Base-by-base conservation (phyloP, 1,284 basidiomycete species). In the Marasmius oreades region DNA sequence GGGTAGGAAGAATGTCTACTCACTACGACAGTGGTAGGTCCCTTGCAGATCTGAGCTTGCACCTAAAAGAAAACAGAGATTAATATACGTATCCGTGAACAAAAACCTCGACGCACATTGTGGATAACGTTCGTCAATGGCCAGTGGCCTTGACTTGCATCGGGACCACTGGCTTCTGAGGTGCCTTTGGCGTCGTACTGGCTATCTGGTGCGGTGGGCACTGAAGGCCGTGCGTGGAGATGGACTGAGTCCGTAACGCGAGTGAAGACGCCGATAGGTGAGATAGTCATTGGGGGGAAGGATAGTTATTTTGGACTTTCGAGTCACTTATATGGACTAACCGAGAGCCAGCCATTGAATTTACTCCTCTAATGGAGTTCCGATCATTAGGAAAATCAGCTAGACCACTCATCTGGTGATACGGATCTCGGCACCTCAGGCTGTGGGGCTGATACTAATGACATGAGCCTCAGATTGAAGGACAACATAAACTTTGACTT, bases 101-200 rank as follows among this genome's bases (percentile, higher is more conserved):
- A 26, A 20, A 28, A 14, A 16, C 10, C 11, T 36, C 26, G n/a
- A 50, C 47, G 18, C 26, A 58, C 56, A 28, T 53, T 18, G 6
- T 48, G 33, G 5, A 59, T 26, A n/a, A 69, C 53, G 43, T 70
- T 70, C 2, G 62, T 66, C 8, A 70, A 47, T 7, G 58, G 53
- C 5, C 69, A 63, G 36, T 69, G 68, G 2, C 59, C 67, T 51
- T 70, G 61, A 1, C 56, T 56, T 26, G 61, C 57, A 24, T 61
- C 58, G 18, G 62, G 60, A n/a, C 61, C 59, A 14, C 61, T 58
- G 2, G 64, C 57, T 43, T 67, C 56, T 0, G 62, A 55, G 20
- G 62, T 57, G 28, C 65, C 58, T 53, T 71, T 60, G 64, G 67
- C 68, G 50, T 71, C 70, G 55, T 71, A 71, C 23, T 66, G 65